Evolutionary conservation across 139 green algal species (phyloP), one percentile per base, ranked within the genome.

Genomic region (Nannochloris sp.): DNA sequence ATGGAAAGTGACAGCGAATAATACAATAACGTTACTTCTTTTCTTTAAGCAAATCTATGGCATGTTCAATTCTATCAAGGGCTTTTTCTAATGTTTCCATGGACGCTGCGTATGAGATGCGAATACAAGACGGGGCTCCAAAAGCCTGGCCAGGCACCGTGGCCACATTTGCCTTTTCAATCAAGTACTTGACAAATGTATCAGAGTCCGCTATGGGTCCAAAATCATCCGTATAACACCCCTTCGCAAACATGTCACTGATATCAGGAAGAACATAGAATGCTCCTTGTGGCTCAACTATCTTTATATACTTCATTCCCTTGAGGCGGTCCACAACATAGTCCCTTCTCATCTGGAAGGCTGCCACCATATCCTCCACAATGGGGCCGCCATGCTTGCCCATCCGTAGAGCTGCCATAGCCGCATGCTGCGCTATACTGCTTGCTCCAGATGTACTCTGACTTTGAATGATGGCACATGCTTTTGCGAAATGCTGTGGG

Each of bases 211-310:
- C 78, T 4, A 93, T 69, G 2, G 78, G 62, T 1, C 90, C 90
- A 68, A 87, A 95, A 27, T 77, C 84, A 10, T 81, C 49, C 3
- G 71, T 84, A 11, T 60, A 44, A 2, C 71, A 73, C 16, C 80
- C 81, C 2, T 75, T 72, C 0, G 87, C 86, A 49, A 90, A 87
- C 62, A 95, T 89, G 2, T 76, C 75, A 5, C 69, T 78, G 66
- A 95, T 80, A 57, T 95, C 86, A 9, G 90, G 91, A 34, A 99
- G 81, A 49, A 88, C 85, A 64, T 99, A 99, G 66, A 98, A 98
- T 4, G 93, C 93, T 4, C 93, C 93, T 53, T 83, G 23, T 0
- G 86, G 85, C 37, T 75, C 66, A 3, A 67, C 75, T 24, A 95
- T 66, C 14, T 75, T 78, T 1, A 97, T 74, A 16, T 88, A 88